Base-by-base conservation (phyloP, 306 rosid species). In the Cyamopsis tetragonoloba region DNA sequence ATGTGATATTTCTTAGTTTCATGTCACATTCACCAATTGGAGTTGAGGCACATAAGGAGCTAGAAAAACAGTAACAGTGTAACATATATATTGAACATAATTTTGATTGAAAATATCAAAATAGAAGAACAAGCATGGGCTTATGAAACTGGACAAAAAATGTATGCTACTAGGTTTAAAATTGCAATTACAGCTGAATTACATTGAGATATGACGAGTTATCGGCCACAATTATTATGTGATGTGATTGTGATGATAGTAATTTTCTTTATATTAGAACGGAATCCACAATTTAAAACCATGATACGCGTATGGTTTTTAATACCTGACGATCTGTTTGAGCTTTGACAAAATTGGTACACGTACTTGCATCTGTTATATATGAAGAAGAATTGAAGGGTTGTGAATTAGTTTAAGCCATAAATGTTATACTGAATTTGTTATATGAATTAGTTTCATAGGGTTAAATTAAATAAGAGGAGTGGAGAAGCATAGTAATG, bases 311-410 rank as follows among this genome's bases (percentile, higher is more conserved):
- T n/a, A n/a, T n/a, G n/a, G n/a, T n/a, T n/a, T n/a, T n/a, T n/a
- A n/a, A n/a, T 68, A 85, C 95, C 96, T 88, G 87, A 61, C 74
- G 72, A 78, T 83, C 39, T 37, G 13, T 57, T 42, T 26, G 81
- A 48, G 68, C 75, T 62, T 70, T 75, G 24, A 56, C 60, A 58
- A 74, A 72, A 63, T 65, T 64, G 66, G 70, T 47, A 72, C 74
- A 55, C 41, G 10, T 58, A 28, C 37, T 77, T 20, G 66, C 13
- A 77, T 79, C 96, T 87, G 88, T n/a, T 83, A 67, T 64, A n/a
- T n/a, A n/a, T 62, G 49, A 20, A 57, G 59, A 34, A 28, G 18
- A 48, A 55, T 26, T 1, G 17, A 23, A 30, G 6, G 19, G 19
- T 34, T 12, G 39, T 72, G 49, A 66, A 31, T 38, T 49, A 48